Evolutionary conservation across 1,284 basidiomycete genomes (phyloP), one percentile per base, ranked within the genome.

Genomic region (Cryptococcus neoformans): DNA sequence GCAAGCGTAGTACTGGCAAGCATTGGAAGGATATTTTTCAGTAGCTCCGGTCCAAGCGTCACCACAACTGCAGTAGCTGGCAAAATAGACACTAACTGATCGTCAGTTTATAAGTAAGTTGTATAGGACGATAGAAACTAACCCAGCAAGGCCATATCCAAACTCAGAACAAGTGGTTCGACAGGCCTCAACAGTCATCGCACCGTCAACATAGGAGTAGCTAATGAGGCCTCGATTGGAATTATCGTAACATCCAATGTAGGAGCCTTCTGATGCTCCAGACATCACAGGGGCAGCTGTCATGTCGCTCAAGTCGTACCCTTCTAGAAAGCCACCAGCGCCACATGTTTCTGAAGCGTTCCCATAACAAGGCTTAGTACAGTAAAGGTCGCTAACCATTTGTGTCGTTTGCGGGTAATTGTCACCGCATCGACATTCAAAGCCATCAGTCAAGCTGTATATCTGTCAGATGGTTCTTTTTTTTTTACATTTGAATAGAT

Each of bases 1-100:
- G 28, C 21, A 21, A 21, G 21, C 21, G 21, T 21, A 21, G 21
- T 21, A 21, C 21, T 21, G 21, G 17, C 62, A 47, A 48, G 46
- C 40, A 35, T 53, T 56, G 3, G 59, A 37, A n/a, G 59, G 57
- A 51, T 53, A 50, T 16, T 59, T 55, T 35, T 51, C 51, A 14
- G 50, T 44, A 21, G 45, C 40, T 8, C 55, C 59, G 28, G 50
- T 46, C 56, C 63, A 59, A n/a, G 51, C 49, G 56, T 65, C 63
- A 10, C 62, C 67, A 54, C 67, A 69, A 16, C 55, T 60, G 47
- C 67, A 69, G 46, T 62, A 59, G 39, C 62, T 64, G 37, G 56
- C 44, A 38, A 49, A 48, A 49, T 65, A 60, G 44, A 62, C 45
- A 12, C 63, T 55, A 4, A 34, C 8, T 17, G 21, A 12, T 36